Conservation (phyloP, 441 rosid genomes). For the Erodium moschatum region DNA sequence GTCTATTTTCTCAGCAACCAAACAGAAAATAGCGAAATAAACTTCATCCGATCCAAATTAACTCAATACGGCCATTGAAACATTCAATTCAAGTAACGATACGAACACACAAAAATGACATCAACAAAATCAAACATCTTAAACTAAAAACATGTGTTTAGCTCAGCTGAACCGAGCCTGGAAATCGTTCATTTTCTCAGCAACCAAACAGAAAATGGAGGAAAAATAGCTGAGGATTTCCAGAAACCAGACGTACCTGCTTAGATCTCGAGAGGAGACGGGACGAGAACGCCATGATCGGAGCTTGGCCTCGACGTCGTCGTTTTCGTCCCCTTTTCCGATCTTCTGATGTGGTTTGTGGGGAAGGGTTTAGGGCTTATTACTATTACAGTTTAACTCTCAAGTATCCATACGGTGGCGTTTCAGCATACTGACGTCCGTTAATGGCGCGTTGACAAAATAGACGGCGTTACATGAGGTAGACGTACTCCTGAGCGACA, state of each 20-base stretch:
- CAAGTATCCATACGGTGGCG: background rate
- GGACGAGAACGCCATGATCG: conserved; percentile 6
- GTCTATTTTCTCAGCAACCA: background rate
- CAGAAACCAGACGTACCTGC: background rate
- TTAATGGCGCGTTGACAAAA: no score
- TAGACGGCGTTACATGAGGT: background rate
- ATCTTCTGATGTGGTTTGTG: background rate
- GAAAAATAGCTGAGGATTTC: background rate
- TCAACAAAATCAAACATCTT: background rate
- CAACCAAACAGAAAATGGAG: background rate
- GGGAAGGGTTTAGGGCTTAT: conserved; percentile 1
- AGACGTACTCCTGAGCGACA: conserved; percentile 11
- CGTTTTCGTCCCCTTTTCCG: background rate
- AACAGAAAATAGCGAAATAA: background rate
- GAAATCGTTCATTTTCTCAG: background rate
- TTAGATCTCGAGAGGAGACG: background rate
- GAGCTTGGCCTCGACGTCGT: background rate
- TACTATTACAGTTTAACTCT: no score
- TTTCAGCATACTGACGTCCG: background rate
- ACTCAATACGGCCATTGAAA: background rate
- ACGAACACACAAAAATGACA: background rate
- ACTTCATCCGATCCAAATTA: background rate
- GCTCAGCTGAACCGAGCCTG: background rate
- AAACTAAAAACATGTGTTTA: background rate
- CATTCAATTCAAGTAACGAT: background rate